These are phyloP conservation scores for Scenedesmus sp. DNA, from an alignment of 163 green algal genomes.

Conservation along the genomic window DNA sequence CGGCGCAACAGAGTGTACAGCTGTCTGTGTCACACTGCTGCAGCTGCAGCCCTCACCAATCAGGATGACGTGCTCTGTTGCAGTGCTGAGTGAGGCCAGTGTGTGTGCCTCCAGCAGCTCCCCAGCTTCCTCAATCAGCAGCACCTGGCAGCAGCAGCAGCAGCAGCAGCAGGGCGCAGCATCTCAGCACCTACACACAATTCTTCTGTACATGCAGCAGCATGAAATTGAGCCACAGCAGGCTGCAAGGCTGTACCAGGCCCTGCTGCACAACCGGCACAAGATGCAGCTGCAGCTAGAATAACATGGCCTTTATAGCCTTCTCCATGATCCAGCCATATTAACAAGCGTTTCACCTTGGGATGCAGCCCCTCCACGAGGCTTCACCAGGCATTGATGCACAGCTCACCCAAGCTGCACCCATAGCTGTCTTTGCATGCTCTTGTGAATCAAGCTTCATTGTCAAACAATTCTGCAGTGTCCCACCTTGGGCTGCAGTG, in stretches of 20 bases:
- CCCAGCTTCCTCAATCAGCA: conserved; percentile 79
- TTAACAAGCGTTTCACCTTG: conserved; percentile 1
- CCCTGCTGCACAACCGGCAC: neutral
- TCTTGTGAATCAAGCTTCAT: neutral
- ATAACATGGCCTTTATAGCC: neutral
- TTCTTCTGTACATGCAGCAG: neutral
- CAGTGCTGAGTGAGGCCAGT: conserved; percentile 67
- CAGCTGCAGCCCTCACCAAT: conserved; percentile 87
- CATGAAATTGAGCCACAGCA: neutral
- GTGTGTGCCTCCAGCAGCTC: conserved; percentile 89
- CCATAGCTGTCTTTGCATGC: neutral
- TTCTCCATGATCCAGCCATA: neutral
- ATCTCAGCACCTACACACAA: neutral
- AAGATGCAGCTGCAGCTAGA: neutral
- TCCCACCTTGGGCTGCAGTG: conserved; percentile 36
- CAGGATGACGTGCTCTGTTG: conserved; percentile 85
- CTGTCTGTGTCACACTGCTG: conserved; percentile 42
- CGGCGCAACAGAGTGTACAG: too few relatives aligned
- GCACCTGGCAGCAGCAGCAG: conserved; percentile 11
- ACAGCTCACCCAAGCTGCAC: neutral
- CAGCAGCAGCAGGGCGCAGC: neutral
- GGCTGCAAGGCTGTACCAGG: neutral
- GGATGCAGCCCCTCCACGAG: neutral
- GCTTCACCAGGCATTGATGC: neutral
- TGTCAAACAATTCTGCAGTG: neutral